Evolutionary conservation across 768 basidiomycete genomes (phyloP).

Genomic region (Austroboletus eburneus): DNA sequence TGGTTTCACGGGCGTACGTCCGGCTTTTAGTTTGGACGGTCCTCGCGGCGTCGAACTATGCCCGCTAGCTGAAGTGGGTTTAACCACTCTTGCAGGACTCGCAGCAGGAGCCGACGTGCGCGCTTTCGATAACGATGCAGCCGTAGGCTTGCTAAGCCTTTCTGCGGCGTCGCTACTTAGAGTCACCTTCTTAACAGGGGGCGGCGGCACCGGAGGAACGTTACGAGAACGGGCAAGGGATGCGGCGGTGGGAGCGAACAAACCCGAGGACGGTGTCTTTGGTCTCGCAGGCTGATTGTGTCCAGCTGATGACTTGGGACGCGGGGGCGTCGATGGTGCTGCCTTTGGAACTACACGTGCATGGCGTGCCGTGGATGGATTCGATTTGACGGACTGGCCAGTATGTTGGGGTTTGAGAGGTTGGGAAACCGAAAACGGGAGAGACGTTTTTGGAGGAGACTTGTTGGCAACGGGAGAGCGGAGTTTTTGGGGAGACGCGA

Average conservation of each 20-base stretch:
- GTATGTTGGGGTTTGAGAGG: conserved; percentile 38
- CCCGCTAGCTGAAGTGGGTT: conserved; percentile 29
- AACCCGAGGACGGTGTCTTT: conserved; percentile 61
- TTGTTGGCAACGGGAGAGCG: conserved; percentile 17
- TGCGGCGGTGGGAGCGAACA: conserved; percentile 82
- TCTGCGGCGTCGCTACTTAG: conserved; percentile 53
- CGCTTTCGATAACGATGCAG: conserved; percentile 65
- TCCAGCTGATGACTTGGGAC: conserved; percentile 35
- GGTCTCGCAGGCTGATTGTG: conserved; percentile 34
- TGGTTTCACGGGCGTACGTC: conserved; percentile 22
- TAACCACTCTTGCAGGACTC: conserved; percentile 24
- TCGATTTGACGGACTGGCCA: conserved; percentile 38
- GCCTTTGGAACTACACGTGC: conserved; percentile 25
- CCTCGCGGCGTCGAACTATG: conserved; percentile 27
- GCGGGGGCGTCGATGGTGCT: conserved; percentile 29
- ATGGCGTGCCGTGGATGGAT: conserved; percentile 26
- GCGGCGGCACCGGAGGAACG: conserved; percentile 42
- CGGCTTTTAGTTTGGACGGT: conserved; percentile 26
- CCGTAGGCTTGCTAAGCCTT: conserved; percentile 78
- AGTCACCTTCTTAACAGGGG: conserved; percentile 51
- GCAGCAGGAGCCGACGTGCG: conserved; percentile 30
- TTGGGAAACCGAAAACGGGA: conserved; percentile 35
- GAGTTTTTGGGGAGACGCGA: conserved; percentile 29
- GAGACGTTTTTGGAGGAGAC: conserved; percentile 30
- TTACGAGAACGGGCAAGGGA: conserved; percentile 70